A percentile compares a stretch with the other conserved stretches of the same genome.
Evolutionary conservation across 2,329 filamentous ascomycete species (phyloP).

Genomic region (Sporothrix variecibatus): DNA sequence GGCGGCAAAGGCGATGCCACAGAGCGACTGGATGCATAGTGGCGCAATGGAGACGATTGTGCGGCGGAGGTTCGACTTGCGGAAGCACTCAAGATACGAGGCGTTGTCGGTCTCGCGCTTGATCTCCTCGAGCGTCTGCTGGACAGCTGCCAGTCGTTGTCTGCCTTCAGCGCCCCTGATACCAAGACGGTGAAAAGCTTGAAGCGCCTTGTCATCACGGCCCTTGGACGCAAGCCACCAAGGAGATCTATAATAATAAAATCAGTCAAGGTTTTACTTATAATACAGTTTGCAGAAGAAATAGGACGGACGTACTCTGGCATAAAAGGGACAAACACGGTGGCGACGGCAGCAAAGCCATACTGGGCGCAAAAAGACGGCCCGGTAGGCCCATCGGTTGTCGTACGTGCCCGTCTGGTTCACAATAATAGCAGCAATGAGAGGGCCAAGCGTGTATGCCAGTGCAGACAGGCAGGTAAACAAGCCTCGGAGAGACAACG

Average conservation of each 20-base stretch:
- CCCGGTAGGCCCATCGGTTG: conserved; percentile 27
- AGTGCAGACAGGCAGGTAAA: conserved; percentile 32
- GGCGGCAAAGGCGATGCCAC: conserved; percentile 41
- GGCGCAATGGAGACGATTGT: conserved; percentile 53
- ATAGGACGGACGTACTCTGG: conserved; percentile 24
- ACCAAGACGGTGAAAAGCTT: conserved; percentile 35
- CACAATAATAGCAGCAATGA: conserved; percentile 33
- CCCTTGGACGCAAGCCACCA: conserved; percentile 42
- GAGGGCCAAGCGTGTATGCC: conserved; percentile 31
- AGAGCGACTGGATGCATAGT: conserved; percentile 34
- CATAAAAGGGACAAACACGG: conserved; percentile 31
- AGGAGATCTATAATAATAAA: not conserved
- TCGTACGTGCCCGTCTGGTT: conserved; percentile 30
- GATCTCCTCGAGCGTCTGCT: conserved; percentile 50
- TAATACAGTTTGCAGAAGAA: too few species aligned
- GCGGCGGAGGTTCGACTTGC: conserved; percentile 50
- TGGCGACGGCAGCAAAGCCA: conserved; percentile 33
- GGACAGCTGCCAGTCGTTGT: not conserved
- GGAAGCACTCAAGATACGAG: conserved; percentile 54
- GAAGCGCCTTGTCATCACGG: conserved; percentile 43
- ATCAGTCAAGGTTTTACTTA: not conserved
- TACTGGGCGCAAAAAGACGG: conserved; percentile 35
- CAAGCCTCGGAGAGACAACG: conserved; percentile 33
- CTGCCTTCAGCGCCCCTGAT: not conserved
- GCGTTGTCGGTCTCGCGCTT: conserved; percentile 51